Evolutionary conservation across 2,329 filamentous ascomycete species (phyloP).

Genomic region (Paradendryphiella salina): DNA sequence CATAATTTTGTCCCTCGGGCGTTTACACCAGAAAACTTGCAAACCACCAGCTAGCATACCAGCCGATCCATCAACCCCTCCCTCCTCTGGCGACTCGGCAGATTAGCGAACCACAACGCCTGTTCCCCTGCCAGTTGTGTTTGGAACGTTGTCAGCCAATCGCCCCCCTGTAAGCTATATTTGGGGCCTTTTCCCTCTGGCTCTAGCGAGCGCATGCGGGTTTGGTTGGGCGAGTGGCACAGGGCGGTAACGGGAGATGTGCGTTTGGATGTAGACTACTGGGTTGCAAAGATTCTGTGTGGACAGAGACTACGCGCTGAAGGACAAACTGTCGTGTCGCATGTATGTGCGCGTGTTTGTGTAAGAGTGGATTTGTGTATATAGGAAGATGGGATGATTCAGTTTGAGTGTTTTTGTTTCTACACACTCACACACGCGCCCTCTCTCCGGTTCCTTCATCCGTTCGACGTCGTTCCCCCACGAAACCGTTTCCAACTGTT

Average conservation of each 20-base stretch:
- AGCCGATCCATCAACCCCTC: neutral
- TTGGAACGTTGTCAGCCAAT: slow-evolving; percentile 11
- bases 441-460: neutral
- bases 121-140: neutral
- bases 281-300: neutral
- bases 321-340: slow-evolving; percentile 3
- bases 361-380: slow-evolving; percentile 2
- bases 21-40: slow-evolving; percentile 4
- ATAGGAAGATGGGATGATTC: slow-evolving; percentile 8
- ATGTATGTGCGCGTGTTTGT: neutral
- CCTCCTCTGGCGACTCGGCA: slow-evolving; percentile 17
- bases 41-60: neutral
- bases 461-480: neutral
- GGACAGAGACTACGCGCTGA: slow-evolving; percentile 10
- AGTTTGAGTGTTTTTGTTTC: slow-evolving; percentile 2
- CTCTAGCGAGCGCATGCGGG: neutral
- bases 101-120: slow-evolving; percentile 14
- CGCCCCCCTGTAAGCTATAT: slow-evolving; percentile 18
- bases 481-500: neutral
- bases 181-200: slow-evolving; percentile 20
- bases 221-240: slow-evolving; percentile 12
- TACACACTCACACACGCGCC: neutral
- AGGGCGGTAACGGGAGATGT: slow-evolving; percentile 13
- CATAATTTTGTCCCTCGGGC: slow-evolving; percentile 2
- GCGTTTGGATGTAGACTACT: slow-evolving; percentile 1